Percentiles rank a stretch among this genome's conserved stretches.
phyloP scores from a whole-genome alignment of 768 basidiomycete species.

The Tricholoma terreum region DNA sequence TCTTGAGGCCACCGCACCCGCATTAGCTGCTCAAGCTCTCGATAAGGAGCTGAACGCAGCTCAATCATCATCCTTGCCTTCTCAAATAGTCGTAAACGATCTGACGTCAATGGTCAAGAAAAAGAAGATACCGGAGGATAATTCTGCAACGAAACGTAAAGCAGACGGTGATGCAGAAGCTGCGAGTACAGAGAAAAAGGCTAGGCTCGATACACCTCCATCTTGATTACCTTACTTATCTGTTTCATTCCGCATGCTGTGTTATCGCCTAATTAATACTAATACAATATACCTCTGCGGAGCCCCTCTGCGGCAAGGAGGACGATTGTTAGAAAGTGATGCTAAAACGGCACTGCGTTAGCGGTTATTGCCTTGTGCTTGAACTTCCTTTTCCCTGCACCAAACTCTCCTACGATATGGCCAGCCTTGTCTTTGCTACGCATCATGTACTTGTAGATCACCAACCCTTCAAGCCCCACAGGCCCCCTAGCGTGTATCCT shows the following conservation, averaged over 20 bases:
- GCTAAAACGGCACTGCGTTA: constrained; percentile 46
- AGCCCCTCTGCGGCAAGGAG: not conserved
- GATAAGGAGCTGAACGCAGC: constrained; percentile 65
- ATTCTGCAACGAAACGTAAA: constrained; percentile 58
- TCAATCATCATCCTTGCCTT: constrained; percentile 28
- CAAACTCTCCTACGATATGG: constrained; percentile 87
- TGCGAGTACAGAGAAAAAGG: constrained; percentile 60
- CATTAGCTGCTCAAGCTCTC: constrained; percentile 65
- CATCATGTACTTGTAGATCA: constrained; percentile 96
- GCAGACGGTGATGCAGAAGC: constrained; percentile 56
- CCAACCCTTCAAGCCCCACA: constrained; percentile 89
- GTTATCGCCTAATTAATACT: not conserved
- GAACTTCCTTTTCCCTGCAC: constrained; percentile 69
- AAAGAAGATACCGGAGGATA: constrained; percentile 54
- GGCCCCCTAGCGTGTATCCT: constrained; percentile 96
- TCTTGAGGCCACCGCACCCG: constrained; percentile 56
- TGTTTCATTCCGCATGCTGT: constrained; percentile 3
- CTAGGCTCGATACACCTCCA: constrained; percentile 46
- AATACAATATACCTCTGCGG: not conserved
- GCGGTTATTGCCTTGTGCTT: constrained; percentile 56
- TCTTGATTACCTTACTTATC: constrained; percentile 10
- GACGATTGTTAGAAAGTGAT: not conserved
- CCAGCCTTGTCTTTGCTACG: constrained; percentile 70
- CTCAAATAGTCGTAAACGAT: constrained; percentile 63
- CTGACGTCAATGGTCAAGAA: constrained; percentile 86